Percentiles rank a stretch among this genome's conserved stretches.
Conservation (phyloP, 176 grass and related monocot species). For the Guadua angustifolia region DNA sequence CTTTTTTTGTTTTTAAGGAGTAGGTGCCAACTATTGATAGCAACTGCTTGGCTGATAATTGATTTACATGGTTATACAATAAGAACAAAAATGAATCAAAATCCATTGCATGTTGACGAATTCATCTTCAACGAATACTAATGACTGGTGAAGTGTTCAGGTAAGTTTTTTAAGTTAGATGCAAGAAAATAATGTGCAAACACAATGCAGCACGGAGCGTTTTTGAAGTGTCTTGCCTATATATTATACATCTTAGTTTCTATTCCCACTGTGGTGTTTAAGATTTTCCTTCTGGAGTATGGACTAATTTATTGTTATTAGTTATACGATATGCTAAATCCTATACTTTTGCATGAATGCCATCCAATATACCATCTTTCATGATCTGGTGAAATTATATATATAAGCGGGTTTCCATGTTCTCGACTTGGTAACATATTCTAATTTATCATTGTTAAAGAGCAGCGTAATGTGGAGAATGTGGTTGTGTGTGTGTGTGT, state of each 20-base stretch:
- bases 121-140: background rate
- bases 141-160: background rate
- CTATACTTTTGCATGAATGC: background rate
- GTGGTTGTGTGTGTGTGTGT: background rate
- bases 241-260: background rate
- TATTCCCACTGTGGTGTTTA: background rate
- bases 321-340: background rate
- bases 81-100: background rate
- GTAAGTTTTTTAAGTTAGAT: background rate
- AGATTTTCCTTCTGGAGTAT: background rate
- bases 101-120: background rate
- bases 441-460: background rate
- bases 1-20: background rate
- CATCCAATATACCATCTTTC: background rate
- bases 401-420: background rate
- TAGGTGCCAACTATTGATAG: slow-evolving; percentile 24
- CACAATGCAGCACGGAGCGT: background rate
- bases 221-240: background rate
- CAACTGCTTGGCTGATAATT: slow-evolving; percentile 19
- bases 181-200: background rate
- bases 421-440: background rate
- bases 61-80: background rate
- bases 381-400: background rate
- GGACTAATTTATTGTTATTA: background rate
- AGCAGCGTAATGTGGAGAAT: background rate